Evolutionary conservation across 768 basidiomycete species (phyloP), one percentile per base, ranked within the genome.

Genomic region (Mycena floridula): DNA sequence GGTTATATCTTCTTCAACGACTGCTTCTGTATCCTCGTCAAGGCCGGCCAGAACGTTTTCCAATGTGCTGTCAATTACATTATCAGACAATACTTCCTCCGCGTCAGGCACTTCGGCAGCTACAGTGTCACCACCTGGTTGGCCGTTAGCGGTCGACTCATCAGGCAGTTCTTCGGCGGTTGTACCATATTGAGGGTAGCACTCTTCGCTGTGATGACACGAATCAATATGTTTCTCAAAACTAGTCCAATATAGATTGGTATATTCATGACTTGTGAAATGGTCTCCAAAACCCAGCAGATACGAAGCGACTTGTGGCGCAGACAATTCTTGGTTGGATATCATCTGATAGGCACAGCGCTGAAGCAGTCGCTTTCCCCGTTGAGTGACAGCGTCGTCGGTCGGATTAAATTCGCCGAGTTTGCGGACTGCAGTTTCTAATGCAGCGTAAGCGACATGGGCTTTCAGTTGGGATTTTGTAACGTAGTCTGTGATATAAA

Each of bases 391-490:
- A 9, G 37, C 36, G 12, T 48, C 46, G 9, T 38, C 32, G 13
- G 37, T 25, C 1, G 39, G 15, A 18, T 50, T 37, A 36, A 22
- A 44, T 23, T 49, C 44, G 6, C 50, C 54, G 9, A 62, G 20
- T 15, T 50, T 52, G 13, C 41, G 40, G 0, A 62, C 45, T 1
- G 62, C 57, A 3, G 48, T 23, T 24, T 62, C 55, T 2, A 66
- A 42, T 1, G 68, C 64, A 1, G 67, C 61, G 53, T 57, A 70
- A 0, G 67, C 65, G 1, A 70, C 63, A 51, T 75, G 67, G 0
- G 62, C 46, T 25, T 59, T 57, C 18, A 65, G 48, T 20, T 56
- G 51, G 0, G 60, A 37, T 28, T 67, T 67, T 0, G 62, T 66
- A 23, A 67, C 65, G 35, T 67, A 66, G 36, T 66, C 59, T 0